phyloP scores from a whole-genome alignment of 352 stramenopile species.

The Phytophthora capsici region DNA sequence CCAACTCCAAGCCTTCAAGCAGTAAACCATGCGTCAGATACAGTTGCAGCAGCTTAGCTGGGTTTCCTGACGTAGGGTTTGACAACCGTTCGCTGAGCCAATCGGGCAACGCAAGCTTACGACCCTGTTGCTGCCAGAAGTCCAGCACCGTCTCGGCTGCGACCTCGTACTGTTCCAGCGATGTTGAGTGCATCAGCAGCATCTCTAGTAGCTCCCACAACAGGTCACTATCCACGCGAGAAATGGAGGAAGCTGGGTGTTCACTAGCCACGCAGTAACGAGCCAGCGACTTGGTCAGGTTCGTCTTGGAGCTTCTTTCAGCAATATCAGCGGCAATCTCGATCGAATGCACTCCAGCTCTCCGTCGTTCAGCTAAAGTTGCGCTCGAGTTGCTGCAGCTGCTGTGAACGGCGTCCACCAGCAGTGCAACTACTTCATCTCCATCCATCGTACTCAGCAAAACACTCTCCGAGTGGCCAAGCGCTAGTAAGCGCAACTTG shows the following conservation, averaged over 20 bases:
- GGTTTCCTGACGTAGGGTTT: slow-evolving; percentile 56
- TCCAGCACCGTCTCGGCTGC: slow-evolving; percentile 61
- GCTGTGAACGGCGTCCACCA: slow-evolving; percentile 54
- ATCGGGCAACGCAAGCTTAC: slow-evolving; percentile 61
- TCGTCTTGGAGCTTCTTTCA: slow-evolving; percentile 7
- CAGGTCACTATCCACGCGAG: slow-evolving; percentile 41
- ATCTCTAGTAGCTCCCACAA: slow-evolving; percentile 66
- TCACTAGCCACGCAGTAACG: slow-evolving; percentile 69
- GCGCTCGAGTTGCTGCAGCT: slow-evolving; percentile 24
- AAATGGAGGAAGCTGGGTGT: slow-evolving; percentile 35
- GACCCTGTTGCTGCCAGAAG: slow-evolving; percentile 54
- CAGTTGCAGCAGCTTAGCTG: slow-evolving; percentile 59
- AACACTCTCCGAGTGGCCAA: slow-evolving; percentile 62
- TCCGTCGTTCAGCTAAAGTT: slow-evolving; percentile 53
- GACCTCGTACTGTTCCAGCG: slow-evolving; percentile 62
- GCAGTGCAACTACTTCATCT: slow-evolving; percentile 59
- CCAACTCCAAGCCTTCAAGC: slow-evolving; percentile 67
- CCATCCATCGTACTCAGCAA: slow-evolving; percentile 65
- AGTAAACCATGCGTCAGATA: slow-evolving; percentile 70
- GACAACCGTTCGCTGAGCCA: slow-evolving; percentile 64
- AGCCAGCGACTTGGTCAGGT: slow-evolving; percentile 69
- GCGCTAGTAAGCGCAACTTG: slow-evolving; percentile 61
- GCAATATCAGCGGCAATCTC: slow-evolving; percentile 66
- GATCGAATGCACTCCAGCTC: slow-evolving; percentile 50
- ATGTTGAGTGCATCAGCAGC: slow-evolving; percentile 47